These are phyloP conservation scores for Logfia minima DNA, from an alignment of 129 eudicot genomes.

Conservation along the genomic window DNA sequence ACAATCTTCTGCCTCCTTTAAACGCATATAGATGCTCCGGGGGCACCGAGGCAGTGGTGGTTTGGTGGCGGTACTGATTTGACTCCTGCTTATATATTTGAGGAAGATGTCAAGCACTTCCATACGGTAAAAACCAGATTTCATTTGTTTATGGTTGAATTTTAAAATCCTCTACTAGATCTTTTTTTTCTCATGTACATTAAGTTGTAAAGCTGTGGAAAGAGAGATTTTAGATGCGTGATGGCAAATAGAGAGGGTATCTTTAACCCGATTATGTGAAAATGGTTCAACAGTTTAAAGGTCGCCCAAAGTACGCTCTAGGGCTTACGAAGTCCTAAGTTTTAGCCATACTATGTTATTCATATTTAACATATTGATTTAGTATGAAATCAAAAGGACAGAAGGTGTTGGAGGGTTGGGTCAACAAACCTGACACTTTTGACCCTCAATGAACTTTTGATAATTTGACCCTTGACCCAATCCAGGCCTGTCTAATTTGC, in stretches of 20 bases:
- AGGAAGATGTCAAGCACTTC: conserved; percentile 95
- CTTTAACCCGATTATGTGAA: not conserved
- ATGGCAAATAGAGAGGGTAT: not conserved
- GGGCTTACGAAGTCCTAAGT: not conserved
- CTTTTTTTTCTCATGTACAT: not conserved
- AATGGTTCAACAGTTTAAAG: conserved; percentile 7
- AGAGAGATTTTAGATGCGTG: not conserved
- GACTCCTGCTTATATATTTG: conserved; percentile 95
- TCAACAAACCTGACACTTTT: not conserved
- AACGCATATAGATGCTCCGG: conserved; percentile 73
- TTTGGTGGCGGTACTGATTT: conserved; percentile 99
- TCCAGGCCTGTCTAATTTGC: not conserved
- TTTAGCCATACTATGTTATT: not conserved
- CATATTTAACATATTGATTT: not conserved
- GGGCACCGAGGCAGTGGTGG: conserved; percentile 99
- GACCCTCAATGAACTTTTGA: not conserved
- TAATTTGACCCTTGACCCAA: not conserved
- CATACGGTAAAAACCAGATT: conserved; percentile 53
- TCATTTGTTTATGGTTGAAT: not conserved
- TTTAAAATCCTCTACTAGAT: not conserved
- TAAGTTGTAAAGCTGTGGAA: not conserved
- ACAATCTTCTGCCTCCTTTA: conserved; percentile 1
- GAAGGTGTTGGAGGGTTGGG: not conserved
- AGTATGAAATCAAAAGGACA: not conserved
- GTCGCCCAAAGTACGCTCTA: not conserved